Conservation (phyloP, 805 yeast species). For the Tetrapisispora pingtungensis region DNA sequence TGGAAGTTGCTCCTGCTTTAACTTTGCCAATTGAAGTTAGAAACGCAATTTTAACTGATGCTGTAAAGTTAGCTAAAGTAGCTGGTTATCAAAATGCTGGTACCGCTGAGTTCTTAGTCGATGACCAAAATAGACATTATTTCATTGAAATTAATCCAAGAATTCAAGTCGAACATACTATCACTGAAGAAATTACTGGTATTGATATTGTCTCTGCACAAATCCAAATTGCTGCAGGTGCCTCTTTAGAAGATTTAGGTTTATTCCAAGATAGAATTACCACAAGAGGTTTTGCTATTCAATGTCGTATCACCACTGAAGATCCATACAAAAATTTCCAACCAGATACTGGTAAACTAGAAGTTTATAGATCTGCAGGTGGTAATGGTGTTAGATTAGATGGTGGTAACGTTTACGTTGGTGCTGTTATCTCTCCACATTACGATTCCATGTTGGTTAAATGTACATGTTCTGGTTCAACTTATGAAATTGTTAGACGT, state of each 20-base stretch:
- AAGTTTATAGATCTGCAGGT: conserved; percentile 96
- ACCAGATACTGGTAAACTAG: conserved; percentile 97
- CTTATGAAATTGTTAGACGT: conserved; percentile 92
- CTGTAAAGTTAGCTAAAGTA: conserved; percentile 79
- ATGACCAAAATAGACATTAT: conserved; percentile 86
- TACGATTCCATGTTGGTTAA: conserved; percentile 97
- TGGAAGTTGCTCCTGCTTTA: conserved; percentile 96
- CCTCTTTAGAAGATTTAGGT: conserved; percentile 83
- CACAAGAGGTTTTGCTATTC: conserved; percentile 95
- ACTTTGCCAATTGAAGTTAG: conserved; percentile 74
- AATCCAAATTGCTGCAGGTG: conserved; percentile 98
- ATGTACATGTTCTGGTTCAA: conserved; percentile 94
- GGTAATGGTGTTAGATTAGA: conserved; percentile 99
- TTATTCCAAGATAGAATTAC: conserved; percentile 89
- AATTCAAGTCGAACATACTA: conserved; percentile 97
- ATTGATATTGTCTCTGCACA: conserved; percentile 97
- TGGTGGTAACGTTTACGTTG: conserved; percentile 98
- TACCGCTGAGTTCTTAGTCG: conserved; percentile 95
- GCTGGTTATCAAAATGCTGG: conserved; percentile 96
- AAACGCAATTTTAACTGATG: conserved; percentile 88
- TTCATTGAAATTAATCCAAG: conserved; percentile 98
- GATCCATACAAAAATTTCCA: conserved; percentile 95
- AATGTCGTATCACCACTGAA: conserved; percentile 98
- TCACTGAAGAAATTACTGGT: conserved; percentile 97
- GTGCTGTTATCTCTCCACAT: conserved; percentile 92